phyloP scores from a whole-genome alignment of 768 basidiomycete genomes.

The Mycena latifolia region DNA sequence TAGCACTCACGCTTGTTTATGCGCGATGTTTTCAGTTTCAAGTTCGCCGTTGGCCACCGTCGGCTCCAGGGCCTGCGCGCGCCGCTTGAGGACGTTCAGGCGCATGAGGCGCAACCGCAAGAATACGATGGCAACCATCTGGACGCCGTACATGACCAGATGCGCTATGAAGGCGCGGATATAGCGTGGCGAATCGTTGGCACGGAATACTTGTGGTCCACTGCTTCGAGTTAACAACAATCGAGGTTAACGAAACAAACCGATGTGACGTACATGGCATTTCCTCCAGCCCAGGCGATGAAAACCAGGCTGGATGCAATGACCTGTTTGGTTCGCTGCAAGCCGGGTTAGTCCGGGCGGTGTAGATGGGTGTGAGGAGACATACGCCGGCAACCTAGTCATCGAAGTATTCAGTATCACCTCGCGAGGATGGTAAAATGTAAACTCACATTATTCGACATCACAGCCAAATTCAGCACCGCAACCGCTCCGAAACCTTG shows the following conservation, averaged over 20 bases:
- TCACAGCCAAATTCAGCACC: conserved; percentile 59
- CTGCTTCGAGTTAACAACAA: conserved; percentile 1
- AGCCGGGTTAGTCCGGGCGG: neutral
- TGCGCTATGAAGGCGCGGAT: conserved; percentile 60
- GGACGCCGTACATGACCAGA: conserved; percentile 60
- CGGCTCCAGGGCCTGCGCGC: conserved; percentile 47
- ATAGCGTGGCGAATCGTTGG: conserved; percentile 60
- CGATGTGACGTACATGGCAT: conserved; percentile 50
- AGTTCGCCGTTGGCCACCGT: conserved; percentile 47
- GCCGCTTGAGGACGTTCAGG: conserved; percentile 54
- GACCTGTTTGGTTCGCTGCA: conserved; percentile 61
- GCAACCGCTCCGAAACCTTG: conserved; percentile 62
- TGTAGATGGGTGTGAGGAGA: neutral
- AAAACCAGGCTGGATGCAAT: conserved; percentile 62
- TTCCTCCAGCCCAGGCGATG: conserved; percentile 66
- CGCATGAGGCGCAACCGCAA: conserved; percentile 57
- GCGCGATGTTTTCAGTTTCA: conserved; percentile 34
- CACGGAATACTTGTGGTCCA: conserved; percentile 54
- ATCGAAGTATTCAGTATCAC: neutral
- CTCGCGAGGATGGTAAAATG: neutral
- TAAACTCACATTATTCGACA: conserved; percentile 55
- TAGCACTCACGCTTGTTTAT: conserved; percentile 18
- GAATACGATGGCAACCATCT: conserved; percentile 51
- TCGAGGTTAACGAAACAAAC: neutral
- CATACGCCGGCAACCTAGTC: conserved; percentile 50